These are phyloP conservation scores for Tilletia walkeri DNA, from an alignment of 1,284 basidiomycete genomes.

Conservation along the genomic window DNA sequence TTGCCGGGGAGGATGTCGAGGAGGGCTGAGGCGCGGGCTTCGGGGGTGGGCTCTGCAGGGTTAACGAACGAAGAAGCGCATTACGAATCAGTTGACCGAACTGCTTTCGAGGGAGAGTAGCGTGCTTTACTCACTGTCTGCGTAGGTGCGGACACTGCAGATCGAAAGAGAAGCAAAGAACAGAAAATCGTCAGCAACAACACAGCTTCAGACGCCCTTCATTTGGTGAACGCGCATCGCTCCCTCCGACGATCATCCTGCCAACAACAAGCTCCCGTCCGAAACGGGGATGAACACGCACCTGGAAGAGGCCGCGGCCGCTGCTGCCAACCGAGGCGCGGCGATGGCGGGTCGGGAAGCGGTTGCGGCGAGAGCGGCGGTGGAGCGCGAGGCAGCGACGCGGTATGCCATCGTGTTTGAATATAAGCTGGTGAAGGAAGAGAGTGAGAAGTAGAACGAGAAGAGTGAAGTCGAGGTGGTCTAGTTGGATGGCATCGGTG, in stretches of 20 bases:
- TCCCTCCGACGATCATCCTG: too few species aligned
- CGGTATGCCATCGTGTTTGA: slow-evolving; percentile 17
- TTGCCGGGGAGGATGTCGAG: slow-evolving; percentile 89
- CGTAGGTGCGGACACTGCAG: slow-evolving; percentile 40
- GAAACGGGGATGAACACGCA: background rate
- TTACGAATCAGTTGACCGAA: background rate
- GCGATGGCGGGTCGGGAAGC: slow-evolving; percentile 2
- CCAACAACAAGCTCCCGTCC: too few species aligned
- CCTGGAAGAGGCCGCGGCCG: slow-evolving; percentile 13
- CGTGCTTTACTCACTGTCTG: slow-evolving; percentile 35
- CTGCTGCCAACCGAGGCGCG: slow-evolving; percentile 7
- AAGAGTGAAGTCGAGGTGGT: background rate
- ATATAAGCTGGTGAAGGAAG: background rate
- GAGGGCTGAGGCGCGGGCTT: slow-evolving; percentile 83
- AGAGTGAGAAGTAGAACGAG: background rate
- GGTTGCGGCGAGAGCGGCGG: background rate
- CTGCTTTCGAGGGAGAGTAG: background rate
- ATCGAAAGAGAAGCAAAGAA: background rate
- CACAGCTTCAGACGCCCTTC: too few species aligned
- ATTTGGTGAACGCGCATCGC: too few species aligned
- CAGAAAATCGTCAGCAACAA: too few species aligned
- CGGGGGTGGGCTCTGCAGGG: slow-evolving; percentile 61
- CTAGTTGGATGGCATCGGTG: too few species aligned
- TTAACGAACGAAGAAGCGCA: background rate
- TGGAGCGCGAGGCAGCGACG: slow-evolving; percentile 15